These are phyloP conservation scores for Penicillium desertorum DNA, from an alignment of 495 filamentous ascomycete species.

Conservation along the genomic window DNA sequence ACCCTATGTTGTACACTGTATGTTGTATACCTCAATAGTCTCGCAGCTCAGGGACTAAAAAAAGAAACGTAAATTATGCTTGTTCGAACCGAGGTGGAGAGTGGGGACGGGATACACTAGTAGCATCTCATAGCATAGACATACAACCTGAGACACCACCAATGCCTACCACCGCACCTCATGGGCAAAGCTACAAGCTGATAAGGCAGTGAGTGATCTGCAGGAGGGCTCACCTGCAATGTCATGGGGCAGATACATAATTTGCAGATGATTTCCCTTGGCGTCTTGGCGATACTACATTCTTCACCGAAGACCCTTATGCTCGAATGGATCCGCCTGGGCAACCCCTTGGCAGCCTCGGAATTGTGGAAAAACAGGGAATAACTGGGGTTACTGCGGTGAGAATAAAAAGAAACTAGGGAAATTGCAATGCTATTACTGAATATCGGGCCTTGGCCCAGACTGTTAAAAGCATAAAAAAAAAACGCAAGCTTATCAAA, in stretches of 20 bases:
- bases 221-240: slow-evolving; percentile 6
- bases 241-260: not conserved
- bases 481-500: slow-evolving; percentile 24
- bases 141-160: not conserved
- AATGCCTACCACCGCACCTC: slow-evolving; percentile 1
- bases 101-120: not conserved
- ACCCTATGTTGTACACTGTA: not conserved
- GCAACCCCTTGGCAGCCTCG: slow-evolving; percentile 15
- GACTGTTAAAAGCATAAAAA: slow-evolving; percentile 6
- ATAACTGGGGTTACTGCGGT: slow-evolving; percentile 1
- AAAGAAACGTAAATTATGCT: not conserved
- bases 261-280: slow-evolving; percentile 22
- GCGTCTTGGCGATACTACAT: slow-evolving; percentile 22
- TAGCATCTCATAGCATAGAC: not conserved
- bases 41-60: not conserved
- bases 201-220: slow-evolving; percentile 5
- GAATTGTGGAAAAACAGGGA: not conserved
- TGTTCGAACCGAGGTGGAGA: not conserved
- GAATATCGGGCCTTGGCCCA: slow-evolving; percentile 14
- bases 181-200: not conserved
- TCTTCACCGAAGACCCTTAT: slow-evolving; percentile 10
- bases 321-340: slow-evolving; percentile 1
- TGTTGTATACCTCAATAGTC: not conserved
- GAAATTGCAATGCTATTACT: slow-evolving; percentile 25
- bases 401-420: not conserved